A percentile compares a stretch with the other conserved stretches of the same genome.
Evolutionary conservation across 1,139 yeast species (phyloP).

Genomic region (Taphrina pruni): DNA sequence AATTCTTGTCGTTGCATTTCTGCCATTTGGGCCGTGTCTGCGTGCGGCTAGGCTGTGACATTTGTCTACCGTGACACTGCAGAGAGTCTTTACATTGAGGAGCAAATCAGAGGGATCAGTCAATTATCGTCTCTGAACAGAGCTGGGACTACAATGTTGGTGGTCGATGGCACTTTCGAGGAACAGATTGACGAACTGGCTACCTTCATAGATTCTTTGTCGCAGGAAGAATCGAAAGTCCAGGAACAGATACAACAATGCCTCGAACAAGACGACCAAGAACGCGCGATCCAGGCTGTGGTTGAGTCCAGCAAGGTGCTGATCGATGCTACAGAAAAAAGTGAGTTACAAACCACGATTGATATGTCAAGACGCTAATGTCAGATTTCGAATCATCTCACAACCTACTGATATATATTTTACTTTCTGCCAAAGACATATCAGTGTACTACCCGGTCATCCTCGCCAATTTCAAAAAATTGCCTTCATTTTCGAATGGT

Average conservation of each 20-base stretch:
- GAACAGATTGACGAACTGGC: slow-evolving; percentile 52
- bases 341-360: slow-evolving; percentile 40
- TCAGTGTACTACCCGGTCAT: slow-evolving; percentile 51
- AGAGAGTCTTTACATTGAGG: too few species aligned
- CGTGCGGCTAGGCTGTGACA: not conserved
- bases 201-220: slow-evolving; percentile 53
- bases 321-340: slow-evolving; percentile 48
- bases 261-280: slow-evolving; percentile 45
- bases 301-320: slow-evolving; percentile 45
- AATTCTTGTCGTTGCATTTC: slow-evolving; percentile 4
- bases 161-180: slow-evolving; percentile 52
- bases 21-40: not conserved
- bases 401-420: slow-evolving; percentile 54
- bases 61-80: too few species aligned
- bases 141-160: slow-evolving; percentile 37
- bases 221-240: slow-evolving; percentile 34
- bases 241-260: slow-evolving; percentile 26
- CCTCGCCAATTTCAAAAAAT: slow-evolving; percentile 49
- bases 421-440: slow-evolving; percentile 51
- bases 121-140: not conserved
- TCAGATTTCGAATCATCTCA: slow-evolving; percentile 55
- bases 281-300: slow-evolving; percentile 48
- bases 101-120: too few species aligned
- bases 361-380: not conserved
- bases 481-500: slow-evolving; percentile 48